A percentile compares a stretch with the other conserved stretches of the same genome.
Conservation (phyloP, 768 basidiomycete species). For the Ephemerocybe angulata region DNA sequence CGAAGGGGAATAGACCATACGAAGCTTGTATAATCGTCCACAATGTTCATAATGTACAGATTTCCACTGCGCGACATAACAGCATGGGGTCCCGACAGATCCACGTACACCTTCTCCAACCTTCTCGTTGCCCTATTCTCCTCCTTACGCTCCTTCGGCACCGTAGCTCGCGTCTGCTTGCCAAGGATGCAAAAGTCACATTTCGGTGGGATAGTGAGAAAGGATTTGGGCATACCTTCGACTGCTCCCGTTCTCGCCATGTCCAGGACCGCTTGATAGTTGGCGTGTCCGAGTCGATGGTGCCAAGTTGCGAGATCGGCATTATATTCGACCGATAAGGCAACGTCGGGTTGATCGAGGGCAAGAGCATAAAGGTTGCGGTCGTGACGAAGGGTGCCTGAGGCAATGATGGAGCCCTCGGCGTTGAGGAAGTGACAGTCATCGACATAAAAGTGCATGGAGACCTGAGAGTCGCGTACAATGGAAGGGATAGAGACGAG, state of each 20-base stretch:
- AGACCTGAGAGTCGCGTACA: slow-evolving; percentile 6
- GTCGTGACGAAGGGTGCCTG: slow-evolving; percentile 5
- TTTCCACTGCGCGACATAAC: slow-evolving; percentile 26
- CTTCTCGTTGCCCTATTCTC: slow-evolving; percentile 19
- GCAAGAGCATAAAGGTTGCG: slow-evolving; percentile 18
- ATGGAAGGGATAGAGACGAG: slow-evolving; percentile 22
- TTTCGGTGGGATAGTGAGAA: slow-evolving; percentile 18
- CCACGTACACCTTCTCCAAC: slow-evolving; percentile 29
- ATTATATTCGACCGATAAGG: slow-evolving; percentile 4
- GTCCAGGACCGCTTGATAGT: slow-evolving; percentile 19
- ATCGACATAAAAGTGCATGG: slow-evolving; percentile 16
- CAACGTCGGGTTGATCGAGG: slow-evolving; percentile 1
- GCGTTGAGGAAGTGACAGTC: slow-evolving; percentile 12
- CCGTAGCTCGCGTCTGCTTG: slow-evolving; percentile 31
- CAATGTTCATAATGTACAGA: slow-evolving; percentile 30
- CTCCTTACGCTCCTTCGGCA: slow-evolving; percentile 28
- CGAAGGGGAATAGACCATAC: slow-evolving; percentile 31
- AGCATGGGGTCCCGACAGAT: slow-evolving; percentile 22
- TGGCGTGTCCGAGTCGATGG: slow-evolving; percentile 24
- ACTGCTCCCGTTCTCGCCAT: slow-evolving; percentile 16
- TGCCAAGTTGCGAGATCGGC: slow-evolving; percentile 26
- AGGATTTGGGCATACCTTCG: slow-evolving; percentile 22
- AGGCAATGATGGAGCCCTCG: slow-evolving; percentile 12
- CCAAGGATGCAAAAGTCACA: slow-evolving; percentile 35
- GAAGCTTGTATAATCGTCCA: slow-evolving; percentile 29